Evolutionary conservation across 2,329 filamentous ascomycete species (phyloP).

Genomic region (Talaromyces pinophilus): DNA sequence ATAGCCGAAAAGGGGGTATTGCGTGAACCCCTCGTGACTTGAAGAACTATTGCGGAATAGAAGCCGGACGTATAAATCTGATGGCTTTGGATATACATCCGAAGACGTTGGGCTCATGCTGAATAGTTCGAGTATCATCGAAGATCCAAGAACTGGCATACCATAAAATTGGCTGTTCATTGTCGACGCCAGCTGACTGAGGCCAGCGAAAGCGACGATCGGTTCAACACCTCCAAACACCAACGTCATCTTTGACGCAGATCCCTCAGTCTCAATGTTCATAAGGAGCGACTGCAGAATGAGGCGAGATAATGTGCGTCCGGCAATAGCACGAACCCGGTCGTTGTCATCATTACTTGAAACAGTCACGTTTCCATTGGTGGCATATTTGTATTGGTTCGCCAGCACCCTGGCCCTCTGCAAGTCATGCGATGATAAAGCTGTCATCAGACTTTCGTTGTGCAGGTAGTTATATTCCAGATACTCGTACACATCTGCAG

Average conservation of each 20-base stretch:
- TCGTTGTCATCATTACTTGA: constrained; percentile 30
- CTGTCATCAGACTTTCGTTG: constrained; percentile 47
- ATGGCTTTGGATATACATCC: constrained; percentile 42
- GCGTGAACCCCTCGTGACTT: constrained; percentile 31
- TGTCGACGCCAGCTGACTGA: constrained; percentile 43
- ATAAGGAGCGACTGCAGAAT: constrained; percentile 42
- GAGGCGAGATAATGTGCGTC: constrained; percentile 44
- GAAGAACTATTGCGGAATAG: constrained; percentile 59
- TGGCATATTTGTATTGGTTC: constrained; percentile 51
- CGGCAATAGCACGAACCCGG: constrained; percentile 44
- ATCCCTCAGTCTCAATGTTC: constrained; percentile 43
- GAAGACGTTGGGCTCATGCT: constrained; percentile 38
- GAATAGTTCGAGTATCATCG: constrained; percentile 56
- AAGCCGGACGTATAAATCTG: constrained; percentile 58
- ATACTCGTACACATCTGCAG: constrained; percentile 58
- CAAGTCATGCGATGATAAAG: constrained; percentile 36
- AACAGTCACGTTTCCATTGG: constrained; percentile 49
- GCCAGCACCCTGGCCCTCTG: constrained; percentile 49
- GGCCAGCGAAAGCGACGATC: constrained; percentile 54
- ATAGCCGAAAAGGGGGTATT: constrained; percentile 55
- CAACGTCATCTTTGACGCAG: constrained; percentile 47
- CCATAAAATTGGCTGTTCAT: constrained; percentile 50
- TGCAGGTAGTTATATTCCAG: constrained; percentile 57
- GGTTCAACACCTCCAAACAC: constrained; percentile 54
- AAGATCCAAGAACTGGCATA: constrained; percentile 52